Evolutionary conservation across 306 rosid species (phyloP).

Genomic region (Astragalus membranaceus): DNA sequence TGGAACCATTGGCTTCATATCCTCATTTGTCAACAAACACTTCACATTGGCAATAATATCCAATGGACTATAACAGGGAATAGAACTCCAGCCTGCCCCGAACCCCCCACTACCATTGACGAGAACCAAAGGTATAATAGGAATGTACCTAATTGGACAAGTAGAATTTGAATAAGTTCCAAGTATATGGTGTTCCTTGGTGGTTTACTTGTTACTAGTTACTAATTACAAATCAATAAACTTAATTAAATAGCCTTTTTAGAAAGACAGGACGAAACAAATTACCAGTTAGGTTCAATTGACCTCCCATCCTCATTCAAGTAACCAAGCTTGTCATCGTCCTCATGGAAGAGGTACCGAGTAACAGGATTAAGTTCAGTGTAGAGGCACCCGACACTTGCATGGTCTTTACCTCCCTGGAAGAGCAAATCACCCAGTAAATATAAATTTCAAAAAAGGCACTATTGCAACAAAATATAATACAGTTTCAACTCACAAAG

Average conservation of each 20-base stretch:
- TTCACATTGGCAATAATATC: constrained; percentile 69
- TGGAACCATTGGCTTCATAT: constrained; percentile 84
- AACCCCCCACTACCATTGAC: constrained; percentile 96
- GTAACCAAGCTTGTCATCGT: constrained; percentile 81
- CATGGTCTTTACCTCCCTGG: constrained; percentile 95
- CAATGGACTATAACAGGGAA: constrained; percentile 87
- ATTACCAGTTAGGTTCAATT: constrained; percentile 85
- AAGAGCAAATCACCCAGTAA: neutral
- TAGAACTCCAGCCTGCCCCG: constrained; percentile 89
- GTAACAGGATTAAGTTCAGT: constrained; percentile 56
- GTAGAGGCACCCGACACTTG: constrained; percentile 72
- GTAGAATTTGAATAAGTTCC: neutral
- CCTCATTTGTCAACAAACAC: constrained; percentile 51
- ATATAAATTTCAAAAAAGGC: neutral
- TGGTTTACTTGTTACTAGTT: neutral
- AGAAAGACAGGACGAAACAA: neutral
- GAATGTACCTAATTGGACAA: constrained; percentile 57
- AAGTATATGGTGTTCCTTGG: neutral
- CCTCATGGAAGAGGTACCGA: constrained; percentile 66
- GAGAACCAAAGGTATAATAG: constrained; percentile 79
- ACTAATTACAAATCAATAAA: neutral
- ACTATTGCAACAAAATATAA: neutral
- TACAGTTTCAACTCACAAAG: constrained; percentile 36
- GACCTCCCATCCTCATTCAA: constrained; percentile 76
- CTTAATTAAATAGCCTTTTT: neutral